Conservation (phyloP, 2,329 filamentous ascomycete species). For the Ascochyta fabae region DNA sequence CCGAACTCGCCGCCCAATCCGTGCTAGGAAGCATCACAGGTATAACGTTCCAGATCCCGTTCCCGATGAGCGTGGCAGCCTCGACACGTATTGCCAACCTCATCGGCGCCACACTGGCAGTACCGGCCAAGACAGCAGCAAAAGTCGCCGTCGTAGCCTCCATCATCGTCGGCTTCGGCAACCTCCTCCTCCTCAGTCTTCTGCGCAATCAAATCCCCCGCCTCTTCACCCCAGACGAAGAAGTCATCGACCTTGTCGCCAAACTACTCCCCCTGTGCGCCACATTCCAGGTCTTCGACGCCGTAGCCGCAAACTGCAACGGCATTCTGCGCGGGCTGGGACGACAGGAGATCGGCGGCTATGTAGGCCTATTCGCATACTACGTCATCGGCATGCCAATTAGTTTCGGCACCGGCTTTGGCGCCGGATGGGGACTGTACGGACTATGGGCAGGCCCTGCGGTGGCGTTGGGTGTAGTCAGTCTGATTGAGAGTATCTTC, state of each 20-base stretch:
- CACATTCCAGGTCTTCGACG: constrained; percentile 89
- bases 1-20: constrained; percentile 84
- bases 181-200: constrained; percentile 71
- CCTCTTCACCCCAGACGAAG: constrained; percentile 73
- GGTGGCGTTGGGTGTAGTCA: constrained; percentile 70
- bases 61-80: constrained; percentile 86
- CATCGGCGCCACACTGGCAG: constrained; percentile 83
- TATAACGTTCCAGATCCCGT: constrained; percentile 89
- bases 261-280: constrained; percentile 79
- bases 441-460: constrained; percentile 74
- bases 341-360: constrained; percentile 86
- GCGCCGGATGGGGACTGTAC: constrained; percentile 74
- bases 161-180: constrained; percentile 76
- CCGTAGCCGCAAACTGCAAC: constrained; percentile 78
- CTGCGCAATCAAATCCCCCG: constrained; percentile 76
- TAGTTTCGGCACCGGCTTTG: constrained; percentile 79
- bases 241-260: constrained; percentile 71
- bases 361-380: constrained; percentile 84
- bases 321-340: constrained; percentile 87
- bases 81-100: constrained; percentile 90
- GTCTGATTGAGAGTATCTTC: constrained; percentile 63
- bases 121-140: constrained; percentile 80
- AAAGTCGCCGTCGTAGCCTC: constrained; percentile 75
- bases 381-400: constrained; percentile 87
- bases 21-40: constrained; percentile 79